Percentiles rank a stretch among this genome's conserved stretches.
phyloP scores from a whole-genome alignment of 1,284 basidiomycete genomes.

The Fistulinella staudtii region DNA sequence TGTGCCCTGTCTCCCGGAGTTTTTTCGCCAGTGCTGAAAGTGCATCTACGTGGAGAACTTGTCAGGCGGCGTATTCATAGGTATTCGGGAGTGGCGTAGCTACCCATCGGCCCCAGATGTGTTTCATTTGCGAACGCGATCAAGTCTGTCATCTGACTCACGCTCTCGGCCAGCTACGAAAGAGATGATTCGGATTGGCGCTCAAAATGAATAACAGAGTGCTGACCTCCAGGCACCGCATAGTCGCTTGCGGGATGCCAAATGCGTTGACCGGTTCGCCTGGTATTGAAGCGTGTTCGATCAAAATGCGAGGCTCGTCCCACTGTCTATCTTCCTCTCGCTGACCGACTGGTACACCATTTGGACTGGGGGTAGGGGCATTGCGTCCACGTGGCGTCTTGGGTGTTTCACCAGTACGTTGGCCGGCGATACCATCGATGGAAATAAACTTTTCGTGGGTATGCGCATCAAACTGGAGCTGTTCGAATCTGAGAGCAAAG shows the following conservation, averaged over 20 bases:
- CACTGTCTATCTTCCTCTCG: slow-evolving; percentile 52
- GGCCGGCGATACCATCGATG: slow-evolving; percentile 54
- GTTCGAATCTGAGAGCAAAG: slow-evolving; percentile 55
- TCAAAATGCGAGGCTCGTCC: slow-evolving; percentile 56
- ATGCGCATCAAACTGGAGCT: slow-evolving; percentile 65
- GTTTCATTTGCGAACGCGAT: slow-evolving; percentile 58
- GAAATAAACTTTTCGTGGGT: slow-evolving; percentile 65
- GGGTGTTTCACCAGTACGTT: slow-evolving; percentile 39
- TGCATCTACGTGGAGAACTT: slow-evolving; percentile 29
- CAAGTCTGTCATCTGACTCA: slow-evolving; percentile 69
- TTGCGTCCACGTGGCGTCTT: slow-evolving; percentile 38
- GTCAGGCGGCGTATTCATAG: slow-evolving; percentile 27
- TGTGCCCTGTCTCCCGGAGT: slow-evolving; percentile 27
- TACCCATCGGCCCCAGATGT: slow-evolving; percentile 60
- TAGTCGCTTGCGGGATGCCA: slow-evolving; percentile 79
- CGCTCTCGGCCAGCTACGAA: slow-evolving; percentile 66
- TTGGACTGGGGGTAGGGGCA: slow-evolving; percentile 39
- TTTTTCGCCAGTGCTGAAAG: slow-evolving; percentile 32
- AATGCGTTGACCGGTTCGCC: slow-evolving; percentile 79
- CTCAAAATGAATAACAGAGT: background rate
- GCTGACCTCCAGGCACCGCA: slow-evolving; percentile 75
- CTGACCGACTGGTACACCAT: slow-evolving; percentile 23
- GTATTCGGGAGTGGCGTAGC: slow-evolving; percentile 35
- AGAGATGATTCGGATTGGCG: slow-evolving; percentile 5
- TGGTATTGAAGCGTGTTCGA: slow-evolving; percentile 61